phyloP scores from a whole-genome alignment of 2,329 filamentous ascomycete species.

The Alternaria arborescens region DNA sequence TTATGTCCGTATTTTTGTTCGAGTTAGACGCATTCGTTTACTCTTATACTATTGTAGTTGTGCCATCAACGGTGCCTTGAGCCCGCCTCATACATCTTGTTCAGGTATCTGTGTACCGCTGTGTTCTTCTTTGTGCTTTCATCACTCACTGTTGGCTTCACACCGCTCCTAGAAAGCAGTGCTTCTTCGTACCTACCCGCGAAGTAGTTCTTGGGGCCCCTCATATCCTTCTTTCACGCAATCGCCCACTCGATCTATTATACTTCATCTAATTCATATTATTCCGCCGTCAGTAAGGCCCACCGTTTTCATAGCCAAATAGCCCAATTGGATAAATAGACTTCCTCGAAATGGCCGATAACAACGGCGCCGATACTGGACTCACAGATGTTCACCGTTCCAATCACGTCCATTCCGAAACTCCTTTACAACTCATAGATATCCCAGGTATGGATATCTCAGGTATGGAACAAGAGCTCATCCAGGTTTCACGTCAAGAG shows the following conservation, averaged over 20 bases:
- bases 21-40: background rate
- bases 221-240: background rate
- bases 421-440: background rate
- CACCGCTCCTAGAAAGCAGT: background rate
- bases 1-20: background rate
- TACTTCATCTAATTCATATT: background rate
- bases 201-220: conserved; percentile 7
- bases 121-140: background rate
- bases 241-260: background rate
- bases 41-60: background rate
- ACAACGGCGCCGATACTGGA: background rate
- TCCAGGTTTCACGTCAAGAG: background rate
- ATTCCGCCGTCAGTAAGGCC: background rate
- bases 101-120: background rate
- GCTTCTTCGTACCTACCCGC: background rate
- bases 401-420: background rate
- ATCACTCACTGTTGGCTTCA: background rate
- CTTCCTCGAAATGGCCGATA: conserved; percentile 23
- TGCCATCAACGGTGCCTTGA: background rate
- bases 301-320: conserved; percentile 12
- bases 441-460: background rate
- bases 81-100: background rate
- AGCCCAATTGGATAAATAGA: conserved; percentile 5
- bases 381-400: background rate
- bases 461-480: too few relatives aligned